These are phyloP conservation scores for Komagataella mondaviorum DNA, from an alignment of 805 yeast species.

Conservation along the genomic window DNA sequence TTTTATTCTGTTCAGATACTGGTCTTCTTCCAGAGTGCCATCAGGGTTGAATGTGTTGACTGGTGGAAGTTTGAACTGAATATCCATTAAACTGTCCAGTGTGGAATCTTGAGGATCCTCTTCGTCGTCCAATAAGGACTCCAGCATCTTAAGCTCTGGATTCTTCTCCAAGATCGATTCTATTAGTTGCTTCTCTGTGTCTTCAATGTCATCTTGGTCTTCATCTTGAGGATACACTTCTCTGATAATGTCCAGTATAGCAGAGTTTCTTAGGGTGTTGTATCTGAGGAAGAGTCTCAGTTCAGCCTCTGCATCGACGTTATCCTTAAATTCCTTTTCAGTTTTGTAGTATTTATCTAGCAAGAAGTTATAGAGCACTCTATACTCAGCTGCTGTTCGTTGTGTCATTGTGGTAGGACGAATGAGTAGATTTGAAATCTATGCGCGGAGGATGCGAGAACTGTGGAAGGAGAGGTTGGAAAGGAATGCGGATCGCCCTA, in stretches of 20 bases:
- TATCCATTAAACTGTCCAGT: neutral
- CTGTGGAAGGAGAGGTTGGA: neutral
- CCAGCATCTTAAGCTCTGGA: neutral
- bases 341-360: constrained; percentile 1
- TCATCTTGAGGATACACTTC: neutral
- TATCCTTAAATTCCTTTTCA: neutral
- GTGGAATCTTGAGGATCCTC: neutral
- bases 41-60: neutral
- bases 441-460: neutral
- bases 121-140: neutral
- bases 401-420: neutral
- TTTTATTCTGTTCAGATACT: neutral
- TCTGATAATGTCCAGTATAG: neutral
- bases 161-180: neutral
- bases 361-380: constrained; percentile 1
- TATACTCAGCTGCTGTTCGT: constrained; percentile 1
- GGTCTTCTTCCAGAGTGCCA: neutral
- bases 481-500: no score
- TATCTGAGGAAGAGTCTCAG: neutral
- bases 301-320: neutral
- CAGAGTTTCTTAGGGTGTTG: neutral
- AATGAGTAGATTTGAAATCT: no score
- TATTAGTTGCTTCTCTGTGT: neutral
- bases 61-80: neutral
- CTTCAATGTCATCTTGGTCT: neutral